phyloP scores from a whole-genome alignment of 306 rosid genomes.

The Fragaria vesca region DNA sequence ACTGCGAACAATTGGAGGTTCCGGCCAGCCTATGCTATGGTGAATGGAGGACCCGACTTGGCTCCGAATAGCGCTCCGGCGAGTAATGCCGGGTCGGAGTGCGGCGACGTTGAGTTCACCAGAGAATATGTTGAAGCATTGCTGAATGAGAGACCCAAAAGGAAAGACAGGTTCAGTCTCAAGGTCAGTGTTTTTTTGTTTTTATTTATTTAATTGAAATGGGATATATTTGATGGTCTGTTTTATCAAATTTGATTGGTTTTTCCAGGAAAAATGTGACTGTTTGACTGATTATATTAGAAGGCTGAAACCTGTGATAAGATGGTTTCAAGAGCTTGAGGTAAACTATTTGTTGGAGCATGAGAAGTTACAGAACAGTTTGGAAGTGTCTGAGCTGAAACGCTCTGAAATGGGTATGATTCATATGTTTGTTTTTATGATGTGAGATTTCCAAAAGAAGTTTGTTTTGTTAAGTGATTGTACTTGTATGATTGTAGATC shows the following conservation, averaged over 20 bases:
- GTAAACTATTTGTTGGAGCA: conserved; percentile 75
- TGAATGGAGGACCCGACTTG: conserved; percentile 75
- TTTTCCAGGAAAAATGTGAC: conserved; percentile 90
- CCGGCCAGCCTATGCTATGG: conserved; percentile 57
- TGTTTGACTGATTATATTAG: conserved; percentile 80
- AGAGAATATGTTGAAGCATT: conserved; percentile 91
- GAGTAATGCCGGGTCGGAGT: conserved; percentile 87
- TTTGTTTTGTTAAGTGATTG: conserved; percentile 15
- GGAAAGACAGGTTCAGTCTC: conserved; percentile 88
- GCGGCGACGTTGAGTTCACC: conserved; percentile 72
- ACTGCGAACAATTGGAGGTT: conserved; percentile 75
- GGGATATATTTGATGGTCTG: conserved; percentile 17
- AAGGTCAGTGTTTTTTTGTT: conserved; percentile 52
- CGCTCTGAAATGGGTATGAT: conserved; percentile 68
- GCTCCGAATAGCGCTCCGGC: conserved; percentile 76
- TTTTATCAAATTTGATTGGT: neutral
- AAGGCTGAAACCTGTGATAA: conserved; percentile 87
- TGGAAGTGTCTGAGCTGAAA: conserved; percentile 66
- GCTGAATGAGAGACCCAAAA: conserved; percentile 72
- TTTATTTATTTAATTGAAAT: neutral
- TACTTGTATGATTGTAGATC: conserved; percentile 44
- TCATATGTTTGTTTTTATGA: neutral
- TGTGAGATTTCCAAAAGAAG: neutral
- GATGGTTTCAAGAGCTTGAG: conserved; percentile 97
- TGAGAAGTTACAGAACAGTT: conserved; percentile 56